Evolutionary conservation across 1,284 basidiomycete species (phyloP).

Genomic region (Moniliophthora roreri): DNA sequence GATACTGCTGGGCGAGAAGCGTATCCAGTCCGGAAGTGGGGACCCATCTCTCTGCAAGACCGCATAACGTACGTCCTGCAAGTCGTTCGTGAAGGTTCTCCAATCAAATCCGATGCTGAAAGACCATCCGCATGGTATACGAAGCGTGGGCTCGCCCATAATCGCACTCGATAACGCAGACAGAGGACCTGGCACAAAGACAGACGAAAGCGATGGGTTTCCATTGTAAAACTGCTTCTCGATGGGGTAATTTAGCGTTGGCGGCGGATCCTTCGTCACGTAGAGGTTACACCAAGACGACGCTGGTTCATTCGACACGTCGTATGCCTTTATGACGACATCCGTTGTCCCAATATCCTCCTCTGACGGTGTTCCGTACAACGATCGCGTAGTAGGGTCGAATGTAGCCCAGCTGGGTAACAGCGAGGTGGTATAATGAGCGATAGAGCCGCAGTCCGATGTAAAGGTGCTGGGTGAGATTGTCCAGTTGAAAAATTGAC

Average conservation of each 20-base stretch:
- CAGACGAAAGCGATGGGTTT: slow-evolving; percentile 68
- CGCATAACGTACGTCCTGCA: slow-evolving; percentile 61
- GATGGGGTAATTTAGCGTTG: slow-evolving; percentile 56
- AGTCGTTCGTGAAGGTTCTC: slow-evolving; percentile 55
- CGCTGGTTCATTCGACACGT: slow-evolving; percentile 39
- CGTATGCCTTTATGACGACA: slow-evolving; percentile 57
- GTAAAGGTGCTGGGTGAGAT: slow-evolving; percentile 61
- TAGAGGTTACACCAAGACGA: slow-evolving; percentile 60
- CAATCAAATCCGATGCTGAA: slow-evolving; percentile 87
- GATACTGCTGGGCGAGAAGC: slow-evolving; percentile 63
- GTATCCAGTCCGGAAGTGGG: slow-evolving; percentile 75
- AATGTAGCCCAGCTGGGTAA: slow-evolving; percentile 71
- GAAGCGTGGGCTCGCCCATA: slow-evolving; percentile 58
- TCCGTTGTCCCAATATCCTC: slow-evolving; percentile 56
- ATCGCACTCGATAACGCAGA: slow-evolving; percentile 55
- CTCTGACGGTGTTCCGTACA: slow-evolving; percentile 58
- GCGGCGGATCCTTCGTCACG: slow-evolving; percentile 57
- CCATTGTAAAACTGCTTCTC: slow-evolving; percentile 57
- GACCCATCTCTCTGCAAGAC: slow-evolving; percentile 67
- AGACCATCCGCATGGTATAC: slow-evolving; percentile 84
- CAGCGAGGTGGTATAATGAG: slow-evolving; percentile 42
- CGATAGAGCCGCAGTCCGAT: slow-evolving; percentile 41
- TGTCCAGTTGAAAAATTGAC: slow-evolving; percentile 62
- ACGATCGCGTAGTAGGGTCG: slow-evolving; percentile 46
- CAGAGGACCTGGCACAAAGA: slow-evolving; percentile 53